phyloP scores from a whole-genome alignment of 1,139 yeast species.

The Arxiozyma slooffiae region DNA sequence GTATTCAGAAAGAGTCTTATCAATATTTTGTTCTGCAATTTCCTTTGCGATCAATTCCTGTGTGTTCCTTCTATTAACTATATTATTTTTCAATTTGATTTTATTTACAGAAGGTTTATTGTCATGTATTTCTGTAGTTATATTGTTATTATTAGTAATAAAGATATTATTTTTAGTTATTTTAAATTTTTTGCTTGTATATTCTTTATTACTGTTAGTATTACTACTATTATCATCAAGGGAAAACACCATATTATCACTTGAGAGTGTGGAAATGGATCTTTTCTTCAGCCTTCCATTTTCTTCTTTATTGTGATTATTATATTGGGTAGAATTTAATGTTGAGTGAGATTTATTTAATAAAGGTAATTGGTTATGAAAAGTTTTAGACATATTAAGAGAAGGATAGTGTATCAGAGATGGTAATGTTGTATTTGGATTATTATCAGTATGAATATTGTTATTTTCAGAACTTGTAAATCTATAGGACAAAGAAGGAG shows the following conservation, averaged over 20 bases:
- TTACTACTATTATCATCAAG: not conserved
- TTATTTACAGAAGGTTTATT: slow-evolving; percentile 1
- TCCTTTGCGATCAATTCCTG: slow-evolving; percentile 25
- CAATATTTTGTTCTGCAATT: slow-evolving; percentile 23
- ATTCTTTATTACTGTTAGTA: not conserved
- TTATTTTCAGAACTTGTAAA: not conserved
- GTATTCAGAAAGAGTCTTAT: slow-evolving; percentile 25
- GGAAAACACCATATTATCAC: not conserved
- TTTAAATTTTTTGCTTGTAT: not conserved
- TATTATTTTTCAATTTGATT: slow-evolving; percentile 1
- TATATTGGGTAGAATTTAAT: slow-evolving; percentile 8
- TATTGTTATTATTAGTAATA: not conserved
- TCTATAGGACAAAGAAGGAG: not conserved
- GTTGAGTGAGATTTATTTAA: slow-evolving; percentile 13
- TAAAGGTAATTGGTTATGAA: slow-evolving; percentile 9
- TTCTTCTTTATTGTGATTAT: not conserved
- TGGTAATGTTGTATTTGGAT: not conserved
- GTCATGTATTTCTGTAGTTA: not conserved
- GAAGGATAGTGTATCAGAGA: slow-evolving; percentile 1
- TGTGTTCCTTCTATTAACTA: slow-evolving; percentile 20
- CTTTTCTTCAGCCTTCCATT: not conserved
- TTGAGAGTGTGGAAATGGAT: not conserved
- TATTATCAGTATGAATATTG: not conserved
- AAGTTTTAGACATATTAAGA: not conserved
- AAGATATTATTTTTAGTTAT: not conserved